Base-by-base conservation (phyloP, 2,329 filamentous ascomycete genomes). In the Pseudogymnoascus sp. region DNA sequence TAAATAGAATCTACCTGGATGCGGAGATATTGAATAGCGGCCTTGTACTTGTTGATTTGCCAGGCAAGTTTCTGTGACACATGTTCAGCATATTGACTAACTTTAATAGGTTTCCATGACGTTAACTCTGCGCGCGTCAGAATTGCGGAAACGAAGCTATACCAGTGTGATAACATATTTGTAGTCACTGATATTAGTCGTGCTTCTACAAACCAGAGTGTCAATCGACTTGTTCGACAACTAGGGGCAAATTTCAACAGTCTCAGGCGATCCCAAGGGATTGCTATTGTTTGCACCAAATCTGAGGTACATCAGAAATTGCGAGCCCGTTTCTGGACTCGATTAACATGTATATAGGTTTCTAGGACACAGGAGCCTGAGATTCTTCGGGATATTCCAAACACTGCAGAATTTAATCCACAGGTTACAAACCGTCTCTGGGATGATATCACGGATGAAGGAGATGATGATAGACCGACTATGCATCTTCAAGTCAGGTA, bases 141-240 rank as follows among this genome's bases (percentile, higher is more conserved):
- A 35, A 41, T 66, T 10, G 53, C 65, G 11, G 63, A 66, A 38
- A 61, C 26, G 31, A 65, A 46, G 61, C 40, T 66, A 63, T 60
- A 66, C 28, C 61, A 63, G 37, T 66, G 65, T 24, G 63, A 66
- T 59, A 64, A 66, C 19, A 59, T 66, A 46, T 62, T 66, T 43
- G 28, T 66, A 11, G 61, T 66, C 31, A 62, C 65, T 11, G 65
- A 65, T 10, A 65, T 66, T 16, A 41, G 28, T 50, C 63, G 65
- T 16, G 65, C 65, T 40, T 46, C 41, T 19, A 65, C 65, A 5
- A 65, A 66, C 35, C 22, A 61, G 33, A 60, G 63, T 14, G 63
- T 66, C 16, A 46, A 63, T 40, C 19, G 59, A 11, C 38, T 66
- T 24, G 24, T 61, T 53, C 40, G 59, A 41, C 63, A 63, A 59